phyloP scores from a whole-genome alignment of 495 filamentous ascomycete species.

The Lepraria neglecta region DNA sequence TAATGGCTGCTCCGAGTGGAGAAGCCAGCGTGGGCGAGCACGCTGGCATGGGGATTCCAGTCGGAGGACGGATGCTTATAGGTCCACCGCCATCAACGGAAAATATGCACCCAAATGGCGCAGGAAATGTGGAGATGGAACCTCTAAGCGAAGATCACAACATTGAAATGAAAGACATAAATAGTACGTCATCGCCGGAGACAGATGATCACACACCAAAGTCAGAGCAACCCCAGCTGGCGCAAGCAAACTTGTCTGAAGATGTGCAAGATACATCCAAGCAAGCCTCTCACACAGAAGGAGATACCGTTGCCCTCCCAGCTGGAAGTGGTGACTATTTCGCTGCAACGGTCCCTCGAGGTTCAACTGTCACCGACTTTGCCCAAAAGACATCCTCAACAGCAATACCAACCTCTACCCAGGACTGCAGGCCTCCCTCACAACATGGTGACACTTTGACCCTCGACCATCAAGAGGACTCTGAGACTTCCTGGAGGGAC shows the following conservation, averaged over 20 bases:
- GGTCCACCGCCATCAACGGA: not conserved
- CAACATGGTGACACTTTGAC: conserved; percentile 5
- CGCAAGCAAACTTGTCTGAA: conserved; percentile 6
- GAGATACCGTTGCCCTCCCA: not conserved
- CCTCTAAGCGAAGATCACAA: not conserved
- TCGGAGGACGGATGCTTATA: not conserved
- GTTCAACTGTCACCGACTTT: conserved; percentile 7
- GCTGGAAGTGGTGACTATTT: conserved; percentile 14
- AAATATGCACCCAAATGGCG: not conserved
- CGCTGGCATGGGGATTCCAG: not conserved
- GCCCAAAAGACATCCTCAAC: not conserved
- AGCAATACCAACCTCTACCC: not conserved
- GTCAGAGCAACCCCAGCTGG: not conserved
- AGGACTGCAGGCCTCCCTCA: not conserved
- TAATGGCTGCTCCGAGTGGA: conserved; percentile 9
- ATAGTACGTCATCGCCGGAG: not conserved
- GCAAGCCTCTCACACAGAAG: too few species aligned
- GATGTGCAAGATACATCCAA: not conserved
- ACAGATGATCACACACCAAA: conserved; percentile 12
- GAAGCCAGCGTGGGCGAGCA: not conserved
- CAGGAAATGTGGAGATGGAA: not conserved
- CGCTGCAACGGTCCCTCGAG: not conserved
- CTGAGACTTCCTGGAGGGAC: conserved; percentile 9
- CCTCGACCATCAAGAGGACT: conserved; percentile 12
- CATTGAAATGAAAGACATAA: not conserved